Base-by-base conservation (phyloP, 1,284 basidiomycete species). In the Sanguinoderma infundibulare region DNA sequence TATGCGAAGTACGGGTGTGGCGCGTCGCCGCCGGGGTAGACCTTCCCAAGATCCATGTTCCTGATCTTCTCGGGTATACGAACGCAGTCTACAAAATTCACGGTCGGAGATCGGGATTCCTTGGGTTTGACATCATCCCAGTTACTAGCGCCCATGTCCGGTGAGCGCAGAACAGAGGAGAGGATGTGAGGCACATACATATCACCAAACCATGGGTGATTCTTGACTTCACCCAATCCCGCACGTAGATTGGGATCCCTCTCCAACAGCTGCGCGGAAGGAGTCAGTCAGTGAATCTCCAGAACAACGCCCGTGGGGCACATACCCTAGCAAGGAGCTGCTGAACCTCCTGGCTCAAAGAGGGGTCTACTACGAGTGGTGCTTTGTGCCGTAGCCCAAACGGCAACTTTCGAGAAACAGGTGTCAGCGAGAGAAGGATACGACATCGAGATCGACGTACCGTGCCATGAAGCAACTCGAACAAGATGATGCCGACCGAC, bases 401-500 rank as follows among this genome's bases (percentile, higher is more conserved):
- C 1, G 68, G 69, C 15, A 62, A 32, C 69, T 70, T 35, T 2
- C 20, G 42, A 12, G 24, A 44, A 7, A 44, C 22, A 6, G 36
- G 10, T 3, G 42, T 46, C 9, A 46, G 26, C 12, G 4, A 22
- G 10, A 1, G 32, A 6, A 22, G n/a, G 34, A n/a, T n/a, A n/a
- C n/a, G n/a, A n/a, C 34, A 5, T 9, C 28, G n/a, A 56, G n/a
- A 22, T n/a, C n/a, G 44, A 26, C 49, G 10, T 46, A 60, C 59
- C 32, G 35, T 34, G 12, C 83, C 85, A 65, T 80, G 83, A 2
- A 86, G 75, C 75, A 87, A 79, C 57, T 85, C 83, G 68, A 83
- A 85, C 76, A 89, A 69, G 61, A 88, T 76, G 42, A 87, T 81
- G 24, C 85, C 86, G 20, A 86, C 72, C 14, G 83, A 59, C 69